Base-by-base conservation (phyloP, 805 yeast genomes). In the Zygoascus bituminiphila region DNA sequence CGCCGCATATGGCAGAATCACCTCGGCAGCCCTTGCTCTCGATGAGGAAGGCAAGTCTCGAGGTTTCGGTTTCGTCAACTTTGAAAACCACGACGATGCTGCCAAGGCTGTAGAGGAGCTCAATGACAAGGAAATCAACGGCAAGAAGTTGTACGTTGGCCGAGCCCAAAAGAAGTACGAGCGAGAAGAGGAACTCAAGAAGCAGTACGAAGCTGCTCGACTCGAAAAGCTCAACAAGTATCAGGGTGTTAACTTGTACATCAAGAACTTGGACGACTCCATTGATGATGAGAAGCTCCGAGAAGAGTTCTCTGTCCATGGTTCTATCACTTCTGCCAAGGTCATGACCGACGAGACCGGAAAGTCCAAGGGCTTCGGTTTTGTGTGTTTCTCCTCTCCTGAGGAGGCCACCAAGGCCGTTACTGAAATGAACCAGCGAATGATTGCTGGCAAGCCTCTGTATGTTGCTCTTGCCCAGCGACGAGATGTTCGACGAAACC, bases 381-480 rank as follows among this genome's bases (percentile, higher is more conserved):
- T 93, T 68, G 98, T 93, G 61, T 88, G 98, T 75, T 93, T 83
- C 84, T 81, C 96, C 49, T 72, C 93, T 56, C 96, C 98, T 65
- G 98, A 93, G 72, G 98, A 93, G 80, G 98, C 98, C 60, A 86
- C 96, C 63, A 88, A 88, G 75, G 98, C 98, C 57, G 88, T 91
- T 69, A 78, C 91, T 61, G 98, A 91, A 77, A 89, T 91, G 96
- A 88, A 91, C 81, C 96, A 88, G 75, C 85, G 88, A 69, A 84
- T 91, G 83, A 80, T 93, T 61, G 82, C 81, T 61, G 88, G 89
- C 68, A 93, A 93, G 79, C 98, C 98, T 63, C 78, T 93, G 67
- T 93, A 91, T 70, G 98, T 93, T 72, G 96, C 97, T 53, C 81
- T 93, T 66, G 98, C 98, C 61, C 98, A 93, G 80, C 86, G 96